Evolutionary conservation across 352 stramenopile species (phyloP), one percentile per base, ranked within the genome.

Genomic region (Saprolegnia diclina): DNA sequence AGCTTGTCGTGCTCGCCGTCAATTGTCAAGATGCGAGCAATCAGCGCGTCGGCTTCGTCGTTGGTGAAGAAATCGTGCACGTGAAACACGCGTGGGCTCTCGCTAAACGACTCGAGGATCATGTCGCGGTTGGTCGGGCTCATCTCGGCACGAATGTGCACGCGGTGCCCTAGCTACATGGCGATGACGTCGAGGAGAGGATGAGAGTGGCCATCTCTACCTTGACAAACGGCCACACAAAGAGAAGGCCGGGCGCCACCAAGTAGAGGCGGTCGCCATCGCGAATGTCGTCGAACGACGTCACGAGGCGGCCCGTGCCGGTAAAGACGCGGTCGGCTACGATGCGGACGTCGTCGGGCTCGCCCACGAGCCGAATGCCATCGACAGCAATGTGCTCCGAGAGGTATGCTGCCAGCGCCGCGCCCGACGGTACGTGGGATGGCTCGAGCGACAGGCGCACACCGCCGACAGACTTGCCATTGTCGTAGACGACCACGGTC

Each of bases 1-100:
- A 96, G 79, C 59, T 91, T 88, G 72, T 92, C 90, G 56, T 67
- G 50, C 52, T 92, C 76, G 72, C 96, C 85, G 32, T 88, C 77
- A 74, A 96, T 95, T 65, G 85, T 78, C 24, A 92, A 57, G 45
- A 88, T 94, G 69, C 80, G 81, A 40, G 87, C 71, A 45, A 97
- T 88, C 56, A 97, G 73, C 13, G 77, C 76, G 59, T 96, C 83
- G 10, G 88, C 85, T 65, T 97, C 90, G 4, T 84, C 79, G 26
- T 76, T 69, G 50, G 76, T 85, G 68, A 97, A 94, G 59, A 97
- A 97, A 56, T 96, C 87, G 76, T 94, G 78, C 48, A 97, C 53
- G 55, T 82, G 79, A 74, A 96, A 96, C 50, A 90, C 88, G 22
- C 89, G 81, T 16, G 90, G 90, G 19, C 79, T 90, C 57, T 94